Base-by-base conservation (phyloP, 805 yeast genomes). In the Yamadazyma laniorum region DNA sequence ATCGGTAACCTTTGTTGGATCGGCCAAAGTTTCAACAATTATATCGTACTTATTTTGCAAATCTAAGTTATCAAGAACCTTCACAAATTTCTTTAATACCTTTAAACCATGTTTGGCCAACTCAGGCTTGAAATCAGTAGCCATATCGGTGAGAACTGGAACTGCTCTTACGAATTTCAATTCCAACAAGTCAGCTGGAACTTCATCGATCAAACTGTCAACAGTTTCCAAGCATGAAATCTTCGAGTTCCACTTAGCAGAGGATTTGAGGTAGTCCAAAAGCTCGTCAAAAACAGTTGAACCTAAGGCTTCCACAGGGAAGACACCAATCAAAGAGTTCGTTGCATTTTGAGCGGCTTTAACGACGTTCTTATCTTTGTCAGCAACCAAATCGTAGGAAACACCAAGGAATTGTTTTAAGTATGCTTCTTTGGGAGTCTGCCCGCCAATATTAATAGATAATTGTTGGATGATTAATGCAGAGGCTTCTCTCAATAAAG, bases 61-160 rank as follows among this genome's bases (percentile, higher is more conserved):
- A 70, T 91, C 99, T 64, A 89, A 80, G 66, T 93, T 93, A 64
- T 93, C 99, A 52, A 93, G 73, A 32, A 87, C 83, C 50, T 79
- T 76, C 46, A 90, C 95, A 51, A 82, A 87, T 40, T 73, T 74
- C 30, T 75, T 73, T 61, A 89, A 71, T 12, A 87, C 75, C 51
- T 77, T 75, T 51, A 80, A 67, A 49, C 97, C 98, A 42, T 79
- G 87, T 51, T 84, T 81, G 18, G 96, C 89, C 40, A 93, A 74
- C 65, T 91, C 99, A 2, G 97, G 96, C 70, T 91, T 91, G 76
- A 93, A 88, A 61, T 91, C 99, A 40, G 95, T 91, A 48, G 96
- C 79, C 67, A 82, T 76, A 63, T 87, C 95, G 23, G 95, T 87
- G 53, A 91, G 73, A 7, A 85, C 75, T 26, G 99, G 98, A 23